Percentiles rank a stretch among this genome's conserved stretches.
phyloP scores from a whole-genome alignment of 495 filamentous ascomycete species.

The Opeltia flavorubescens region DNA sequence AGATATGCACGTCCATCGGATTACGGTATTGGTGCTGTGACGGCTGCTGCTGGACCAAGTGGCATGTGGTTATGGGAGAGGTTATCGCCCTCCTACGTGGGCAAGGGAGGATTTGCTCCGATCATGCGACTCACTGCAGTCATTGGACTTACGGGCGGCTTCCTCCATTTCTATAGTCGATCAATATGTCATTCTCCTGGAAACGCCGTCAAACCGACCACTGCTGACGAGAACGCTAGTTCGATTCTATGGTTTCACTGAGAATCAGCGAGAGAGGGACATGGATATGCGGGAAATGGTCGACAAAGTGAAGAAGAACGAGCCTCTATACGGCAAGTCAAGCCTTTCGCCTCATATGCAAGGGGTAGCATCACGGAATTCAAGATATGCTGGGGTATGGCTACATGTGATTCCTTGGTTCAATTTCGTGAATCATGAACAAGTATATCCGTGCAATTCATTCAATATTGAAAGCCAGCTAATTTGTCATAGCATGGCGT shows the following conservation, averaged over 20 bases:
- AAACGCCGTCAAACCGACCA: background rate
- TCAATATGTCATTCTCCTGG: slow-evolving; percentile 27
- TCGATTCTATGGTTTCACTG: slow-evolving; percentile 87
- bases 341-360: slow-evolving; percentile 73
- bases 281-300: slow-evolving; percentile 99
- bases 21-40: slow-evolving; percentile 53
- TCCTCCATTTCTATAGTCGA: slow-evolving; percentile 65
- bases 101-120: slow-evolving; percentile 62
- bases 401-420: slow-evolving; percentile 81
- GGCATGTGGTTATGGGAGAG: slow-evolving; percentile 66
- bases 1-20: slow-evolving; percentile 74
- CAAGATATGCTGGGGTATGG: slow-evolving; percentile 73
- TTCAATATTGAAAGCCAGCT: background rate
- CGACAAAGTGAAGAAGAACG: slow-evolving; percentile 74
- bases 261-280: slow-evolving; percentile 81
- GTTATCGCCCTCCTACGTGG: slow-evolving; percentile 65
- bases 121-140: slow-evolving; percentile 64
- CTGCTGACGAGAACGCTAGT: slow-evolving; percentile 29
- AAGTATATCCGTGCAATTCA: slow-evolving; percentile 27
- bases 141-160: slow-evolving; percentile 60
- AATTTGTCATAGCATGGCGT: slow-evolving; percentile 60
- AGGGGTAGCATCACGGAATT: slow-evolving; percentile 85
- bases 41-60: slow-evolving; percentile 53
- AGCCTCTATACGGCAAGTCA: slow-evolving; percentile 80
- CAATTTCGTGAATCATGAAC: slow-evolving; percentile 93